These are phyloP conservation scores for Tylopilus plumbeoviolaceoides DNA, from an alignment of 768 basidiomycete genomes.

Conservation along the genomic window DNA sequence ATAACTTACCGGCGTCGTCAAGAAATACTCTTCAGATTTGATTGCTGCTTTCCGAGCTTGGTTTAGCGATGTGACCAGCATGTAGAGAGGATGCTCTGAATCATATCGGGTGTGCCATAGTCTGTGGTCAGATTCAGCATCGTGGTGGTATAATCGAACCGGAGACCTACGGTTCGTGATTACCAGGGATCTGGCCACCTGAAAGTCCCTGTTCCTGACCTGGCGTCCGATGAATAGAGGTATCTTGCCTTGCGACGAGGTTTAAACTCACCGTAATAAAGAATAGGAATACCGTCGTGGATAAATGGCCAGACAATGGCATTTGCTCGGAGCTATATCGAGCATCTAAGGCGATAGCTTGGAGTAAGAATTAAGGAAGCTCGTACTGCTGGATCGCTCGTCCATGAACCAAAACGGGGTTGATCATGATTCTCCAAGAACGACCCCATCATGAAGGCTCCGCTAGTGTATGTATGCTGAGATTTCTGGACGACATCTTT, in stretches of 20 bases:
- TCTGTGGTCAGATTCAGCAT: constrained; percentile 30
- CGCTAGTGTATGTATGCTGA: constrained; percentile 37
- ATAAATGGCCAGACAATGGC: constrained; percentile 49
- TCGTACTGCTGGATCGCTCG: constrained; percentile 40
- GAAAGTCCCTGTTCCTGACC: constrained; percentile 49
- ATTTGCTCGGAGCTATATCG: constrained; percentile 38
- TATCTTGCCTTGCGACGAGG: not conserved
- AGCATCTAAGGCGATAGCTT: not conserved
- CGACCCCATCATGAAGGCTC: constrained; percentile 39
- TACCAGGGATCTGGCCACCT: constrained; percentile 42
- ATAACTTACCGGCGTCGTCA: constrained; percentile 41
- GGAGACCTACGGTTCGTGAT: constrained; percentile 46
- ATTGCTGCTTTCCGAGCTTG: constrained; percentile 50
- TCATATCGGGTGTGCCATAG: constrained; percentile 59
- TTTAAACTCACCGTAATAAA: constrained; percentile 41
- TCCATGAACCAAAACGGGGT: constrained; percentile 43
- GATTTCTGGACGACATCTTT: constrained; percentile 24
- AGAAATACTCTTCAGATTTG: constrained; percentile 38
- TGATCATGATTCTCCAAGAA: constrained; percentile 58
- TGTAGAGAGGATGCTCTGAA: constrained; percentile 45
- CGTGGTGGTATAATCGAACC: not conserved
- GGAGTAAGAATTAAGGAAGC: no score
- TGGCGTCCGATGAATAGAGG: constrained; percentile 7
- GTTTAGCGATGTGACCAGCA: constrained; percentile 47
- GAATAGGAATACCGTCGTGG: constrained; percentile 46